phyloP scores from a whole-genome alignment of 2,329 filamentous ascomycete genomes.

The Pseudocercospora cruenta region DNA sequence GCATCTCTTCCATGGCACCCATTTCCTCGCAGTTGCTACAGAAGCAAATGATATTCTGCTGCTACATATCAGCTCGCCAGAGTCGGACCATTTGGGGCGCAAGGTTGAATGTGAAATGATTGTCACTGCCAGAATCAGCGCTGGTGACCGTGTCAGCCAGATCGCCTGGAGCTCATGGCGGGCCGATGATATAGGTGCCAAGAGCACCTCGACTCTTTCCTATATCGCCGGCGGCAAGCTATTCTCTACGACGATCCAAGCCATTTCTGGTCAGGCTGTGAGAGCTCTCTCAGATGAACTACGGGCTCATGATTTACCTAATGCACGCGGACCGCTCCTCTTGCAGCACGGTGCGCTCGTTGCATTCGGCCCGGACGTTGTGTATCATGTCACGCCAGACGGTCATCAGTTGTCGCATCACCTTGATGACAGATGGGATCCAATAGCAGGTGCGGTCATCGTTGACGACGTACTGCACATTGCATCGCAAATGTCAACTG shows the following conservation, averaged over 20 bases:
- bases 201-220: constrained; percentile 12
- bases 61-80: constrained; percentile 44
- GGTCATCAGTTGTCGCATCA: constrained; percentile 35
- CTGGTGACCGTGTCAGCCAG: constrained; percentile 12
- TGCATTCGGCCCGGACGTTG: constrained; percentile 37
- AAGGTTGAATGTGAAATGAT: constrained; percentile 23
- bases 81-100: constrained; percentile 32
- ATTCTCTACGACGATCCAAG: constrained; percentile 5
- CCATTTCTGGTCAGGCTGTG: not conserved
- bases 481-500: constrained; percentile 43
- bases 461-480: constrained; percentile 39
- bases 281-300: not conserved
- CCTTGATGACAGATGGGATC: constrained; percentile 49
- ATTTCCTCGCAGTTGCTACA: constrained; percentile 45
- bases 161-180: constrained; percentile 21
- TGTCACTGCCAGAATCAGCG: constrained; percentile 9
- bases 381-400: constrained; percentile 33
- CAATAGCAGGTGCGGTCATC: constrained; percentile 43
- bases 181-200: not conserved
- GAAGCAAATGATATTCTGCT: constrained; percentile 47
- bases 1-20: constrained; percentile 17
- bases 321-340: constrained; percentile 29
- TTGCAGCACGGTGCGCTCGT: constrained; percentile 23
- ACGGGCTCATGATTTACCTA: constrained; percentile 11
- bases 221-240: constrained; percentile 24